Base-by-base conservation (phyloP, 2,329 filamentous ascomycete genomes). In the Xylaria sp. region DNA sequence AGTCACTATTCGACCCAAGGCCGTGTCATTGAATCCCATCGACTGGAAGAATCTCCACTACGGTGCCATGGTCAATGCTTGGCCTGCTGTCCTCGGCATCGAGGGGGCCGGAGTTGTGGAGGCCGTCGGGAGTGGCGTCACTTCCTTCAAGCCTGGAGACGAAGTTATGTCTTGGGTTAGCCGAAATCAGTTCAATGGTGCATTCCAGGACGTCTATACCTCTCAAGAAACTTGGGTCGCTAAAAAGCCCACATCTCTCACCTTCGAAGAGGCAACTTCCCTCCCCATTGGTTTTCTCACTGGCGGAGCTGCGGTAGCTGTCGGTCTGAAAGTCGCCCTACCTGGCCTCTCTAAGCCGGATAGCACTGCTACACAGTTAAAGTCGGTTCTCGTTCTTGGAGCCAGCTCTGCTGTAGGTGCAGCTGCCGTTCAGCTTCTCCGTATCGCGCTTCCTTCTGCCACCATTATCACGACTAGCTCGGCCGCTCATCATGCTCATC, bases 91-190 rank as follows among this genome's bases (percentile, higher is more conserved):
- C 13, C 74, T 80, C 6, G 80, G 80, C 13, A 69, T 79, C 15
- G 80, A 81, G 23, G 74, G 74, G 0, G 77, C 80, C 10, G 80
- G 80, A 4, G 64, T 77, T 2, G 71, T 81, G 40, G 80, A 80
- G 59, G 72, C 72, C 4, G 73, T 80, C 11, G 80, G 80, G 6
- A 58, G 69, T 2, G 69, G 71, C 17, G 77, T 81, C 20, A 73
- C 72, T 9, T 60, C 59, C 7, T 75, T 77, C 67, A 73, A 77
- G 60, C 67, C 73, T 11, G 78, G 78, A 7, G 78, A 80, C 49
- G 74, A 76, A 54, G 78, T 80, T 33, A 67, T 78, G 23, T 70
- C 67, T 51, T 65, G 63, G 26, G 49, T 58, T 23, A 54, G 59
- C 4, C 54, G 66, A 15, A 69, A 65, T 4, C 10, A 63, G 4